Base-by-base conservation (phyloP, 164 flowering plant species). In the Annona squamosa region DNA sequence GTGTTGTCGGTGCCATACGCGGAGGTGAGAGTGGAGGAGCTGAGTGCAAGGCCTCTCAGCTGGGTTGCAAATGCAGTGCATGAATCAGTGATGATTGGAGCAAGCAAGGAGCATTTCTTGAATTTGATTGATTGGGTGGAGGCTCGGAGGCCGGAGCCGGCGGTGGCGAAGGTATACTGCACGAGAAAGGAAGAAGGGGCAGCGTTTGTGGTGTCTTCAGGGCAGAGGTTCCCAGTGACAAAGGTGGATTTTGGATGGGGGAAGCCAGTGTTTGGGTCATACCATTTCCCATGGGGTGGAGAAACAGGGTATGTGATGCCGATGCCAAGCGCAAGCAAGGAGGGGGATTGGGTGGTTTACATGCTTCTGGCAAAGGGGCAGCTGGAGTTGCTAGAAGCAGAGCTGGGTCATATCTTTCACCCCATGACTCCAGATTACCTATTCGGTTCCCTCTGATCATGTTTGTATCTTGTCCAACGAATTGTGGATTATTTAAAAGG, bases 281-380 rank as follows among this genome's bases (percentile, higher is more conserved):
- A 78, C 65, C 82, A 84, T 69, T 80, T 80, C n/a, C 82, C 82
- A 0, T 82, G 83, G 83, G 85, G 79, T 0, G 82, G 83, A 1
- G 73, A 77, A 3, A 57, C 82, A 0, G 83, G 85, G n/a, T 82
- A 77, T 37, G 87, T 82, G 67, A 82, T 84, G 87, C 85, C 85
- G 2, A 80, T 82, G 81, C 84, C 84, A 52, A 84, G 81, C 59
- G 75, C 76, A 1, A 62, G 48, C 1, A 65, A 48, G 59, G 47
- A 74, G 2, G 78, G 89, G 70, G 79, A 84, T 17, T 83, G 90
- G 72, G 88, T 87, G n/a, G 87, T 89, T 48, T 84, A 89, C 67
- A 72, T 89, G 4, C 85, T 82, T 46, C 59, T 75, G 61, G 2
- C 26, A 10, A 62, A 66, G n/a, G 65, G 72, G 18, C 75, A 71